Evolutionary conservation across 352 stramenopile genomes (phyloP), one percentile per base, ranked within the genome.

Genomic region (Phytophthora tubulina): DNA sequence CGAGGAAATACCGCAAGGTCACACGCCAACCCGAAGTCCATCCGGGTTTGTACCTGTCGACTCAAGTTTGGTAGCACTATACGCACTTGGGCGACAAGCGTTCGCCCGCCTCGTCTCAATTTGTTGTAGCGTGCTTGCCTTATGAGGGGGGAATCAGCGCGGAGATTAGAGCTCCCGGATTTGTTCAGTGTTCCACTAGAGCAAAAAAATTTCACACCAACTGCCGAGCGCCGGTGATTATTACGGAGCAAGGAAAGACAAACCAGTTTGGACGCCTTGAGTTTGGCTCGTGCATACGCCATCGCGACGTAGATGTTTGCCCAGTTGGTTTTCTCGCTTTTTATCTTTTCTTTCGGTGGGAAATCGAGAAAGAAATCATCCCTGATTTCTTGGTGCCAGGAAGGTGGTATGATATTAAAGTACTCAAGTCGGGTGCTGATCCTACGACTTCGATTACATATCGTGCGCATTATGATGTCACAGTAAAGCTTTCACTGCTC

Each of bases 401-500:
- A 41, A 2, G 11, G 11, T 41, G 3, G 35, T 41, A 41, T 11
- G 35, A 7, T 11, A 41, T 41, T 11, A 41, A 41, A 41, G 8
- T 50, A 31, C 44, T 50, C 44, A 50, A 50, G 44, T 50, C n/a
- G 17, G 10, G 41, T 14, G 15, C 9, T 6, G 41, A 21, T 17
- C 6, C 44, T 4, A 50, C 5, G 7, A 9, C 2, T 11, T 1
- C 38, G 7, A 27, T 60, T 15, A 49, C 52, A 36, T 61, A 52
- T 21, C 36, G 36, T 17, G 13, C 36, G 4, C 52, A 52, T 13
- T 61, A 51, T 13, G 38, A 61, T 14, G 53, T 39, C 15, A 61
- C 54, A 13, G 27, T 61, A 52, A 61, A 61, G 38, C 54, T 17
- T 61, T 51, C 27, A 31, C 27, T 6, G 39, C 38, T 14, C 53